Percentiles rank a stretch among this genome's conserved stretches.
These are phyloP conservation scores for Rhodocollybia butyracea DNA, from an alignment of 768 basidiomycete species.

Conservation along the genomic window DNA sequence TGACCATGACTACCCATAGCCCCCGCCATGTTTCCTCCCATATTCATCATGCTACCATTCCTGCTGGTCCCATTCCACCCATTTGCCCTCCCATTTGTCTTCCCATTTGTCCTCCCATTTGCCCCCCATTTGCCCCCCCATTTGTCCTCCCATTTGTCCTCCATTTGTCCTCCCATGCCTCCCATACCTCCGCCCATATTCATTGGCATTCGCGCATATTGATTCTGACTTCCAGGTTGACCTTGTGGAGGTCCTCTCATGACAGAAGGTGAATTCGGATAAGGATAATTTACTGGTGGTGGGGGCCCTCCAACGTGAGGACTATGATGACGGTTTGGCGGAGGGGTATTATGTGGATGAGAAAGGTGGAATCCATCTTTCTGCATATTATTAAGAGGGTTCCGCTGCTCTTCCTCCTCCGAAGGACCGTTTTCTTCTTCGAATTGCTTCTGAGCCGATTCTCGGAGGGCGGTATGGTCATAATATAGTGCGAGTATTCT, in stretches of 20 bases:
- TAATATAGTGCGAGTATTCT: constrained; percentile 71
- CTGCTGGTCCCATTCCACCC: constrained; percentile 16
- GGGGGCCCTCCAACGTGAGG: constrained; percentile 20
- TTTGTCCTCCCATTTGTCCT: constrained; percentile 19
- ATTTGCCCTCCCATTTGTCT: constrained; percentile 28
- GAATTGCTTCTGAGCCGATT: constrained; percentile 45
- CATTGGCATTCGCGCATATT: constrained; percentile 29
- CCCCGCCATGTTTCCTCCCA: constrained; percentile 23
- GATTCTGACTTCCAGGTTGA: too few relatives aligned
- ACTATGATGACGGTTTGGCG: constrained; percentile 24
- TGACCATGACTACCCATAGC: constrained; percentile 14
- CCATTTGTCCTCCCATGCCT: constrained; percentile 22
- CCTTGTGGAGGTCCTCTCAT: constrained; percentile 22
- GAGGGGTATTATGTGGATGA: constrained; percentile 20
- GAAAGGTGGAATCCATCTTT: constrained; percentile 15
- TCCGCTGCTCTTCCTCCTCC: constrained; percentile 24
- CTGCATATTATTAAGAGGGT: constrained; percentile 22
- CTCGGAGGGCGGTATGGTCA: constrained; percentile 58
- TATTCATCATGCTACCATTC: constrained; percentile 19
- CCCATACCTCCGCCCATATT: constrained; percentile 17
- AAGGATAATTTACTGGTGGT: constrained; percentile 26
- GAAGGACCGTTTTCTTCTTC: constrained; percentile 36
- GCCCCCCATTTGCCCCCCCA: too few relatives aligned
- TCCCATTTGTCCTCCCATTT: too few relatives aligned
- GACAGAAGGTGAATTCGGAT: constrained; percentile 29